These are phyloP conservation scores for Dissoconium aciculare DNA, from an alignment of 2,329 filamentous ascomycete genomes.

Conservation along the genomic window DNA sequence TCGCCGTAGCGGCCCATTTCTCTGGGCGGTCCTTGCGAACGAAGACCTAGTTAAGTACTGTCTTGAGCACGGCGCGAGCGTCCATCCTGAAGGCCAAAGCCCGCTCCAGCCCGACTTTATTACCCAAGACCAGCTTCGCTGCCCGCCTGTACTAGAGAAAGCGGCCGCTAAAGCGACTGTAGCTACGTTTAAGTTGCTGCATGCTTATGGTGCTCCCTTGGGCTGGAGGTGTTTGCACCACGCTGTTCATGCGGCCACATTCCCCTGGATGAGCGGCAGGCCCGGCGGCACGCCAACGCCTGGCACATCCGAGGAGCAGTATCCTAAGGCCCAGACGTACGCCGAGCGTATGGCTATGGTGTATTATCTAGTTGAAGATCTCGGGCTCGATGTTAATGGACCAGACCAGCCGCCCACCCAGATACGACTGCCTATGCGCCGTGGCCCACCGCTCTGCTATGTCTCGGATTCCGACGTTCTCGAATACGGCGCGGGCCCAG, in stretches of 20 bases:
- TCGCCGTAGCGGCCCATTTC: background rate
- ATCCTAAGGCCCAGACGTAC: background rate
- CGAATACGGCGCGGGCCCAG: background rate
- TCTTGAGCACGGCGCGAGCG: conserved; percentile 1
- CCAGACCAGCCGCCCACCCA: background rate
- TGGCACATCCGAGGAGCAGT: background rate
- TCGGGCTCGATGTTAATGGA: conserved; percentile 1
- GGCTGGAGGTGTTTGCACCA: conserved; percentile 1
- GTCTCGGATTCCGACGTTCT: background rate
- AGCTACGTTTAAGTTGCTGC: conserved; percentile 1
- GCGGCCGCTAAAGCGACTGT: background rate
- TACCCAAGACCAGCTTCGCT: background rate
- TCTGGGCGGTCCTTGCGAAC: background rate
- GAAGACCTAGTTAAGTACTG: conserved; percentile 1
- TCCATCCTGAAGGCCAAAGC: conserved; percentile 1
- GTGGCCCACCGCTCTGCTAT: conserved; percentile 1
- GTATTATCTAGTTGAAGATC: conserved; percentile 1
- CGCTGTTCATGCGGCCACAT: conserved; percentile 1
- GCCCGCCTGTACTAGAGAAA: conserved; percentile 1
- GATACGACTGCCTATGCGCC: background rate
- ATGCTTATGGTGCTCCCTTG: conserved; percentile 1
- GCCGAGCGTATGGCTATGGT: conserved; percentile 1
- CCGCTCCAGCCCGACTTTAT: background rate
- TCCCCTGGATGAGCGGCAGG: background rate
- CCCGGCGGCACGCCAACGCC: background rate